Base-by-base conservation (phyloP, 2,329 filamentous ascomycete genomes). In the Aspergillus novoparasiticus region DNA sequence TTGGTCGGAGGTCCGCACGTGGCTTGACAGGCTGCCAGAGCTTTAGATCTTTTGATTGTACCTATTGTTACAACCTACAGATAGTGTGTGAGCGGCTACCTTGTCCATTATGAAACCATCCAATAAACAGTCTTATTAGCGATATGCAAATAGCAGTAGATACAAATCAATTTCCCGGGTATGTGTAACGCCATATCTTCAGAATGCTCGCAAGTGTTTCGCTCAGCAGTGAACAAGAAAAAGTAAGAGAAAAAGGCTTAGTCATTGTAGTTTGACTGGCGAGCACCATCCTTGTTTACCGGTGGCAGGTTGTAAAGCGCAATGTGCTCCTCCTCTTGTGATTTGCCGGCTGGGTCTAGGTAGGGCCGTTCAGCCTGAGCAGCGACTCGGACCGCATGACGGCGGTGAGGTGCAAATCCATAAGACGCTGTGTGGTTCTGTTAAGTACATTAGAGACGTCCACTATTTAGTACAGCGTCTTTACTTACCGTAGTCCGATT, bases 231-330 rank as follows among this genome's bases (percentile, higher is more conserved):
- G 28, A 32, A 32, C n/a, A 12, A 2, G 6, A 21, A 21, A 30
- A 14, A 41, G 19, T n/a, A 41, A 41, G 14, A 41, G 19, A 41
- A 41, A n/a, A 41, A 10, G 12, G 19, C 21, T 61, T n/a, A 66
- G 66, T 87, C 85, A 64, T 87, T 87, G 67, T 87, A 87, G 69
- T 87, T 87, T 8, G 83, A 83, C 65, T 83, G 77, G 3, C 83
- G 80, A 23, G 84, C 80, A 0, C 85, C 85, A 67, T 87, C 83
- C 73, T 87, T 87, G 68, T 85, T 84, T 9, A 84, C 81, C 65
- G 76, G 77, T 3, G 82, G 82, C 28, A 86, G 70, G 1, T 82
- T 81, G 72, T 83, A 83, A 62, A 75, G 75, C 46, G 75, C 78
- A 59, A 78, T 79, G 14, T 83, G 64, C 53, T 86, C 84, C 54